These are phyloP conservation scores for Apophysomyces trapeziformis DNA, from an alignment of 371 early-diverging fungal genomes.

Conservation along the genomic window DNA sequence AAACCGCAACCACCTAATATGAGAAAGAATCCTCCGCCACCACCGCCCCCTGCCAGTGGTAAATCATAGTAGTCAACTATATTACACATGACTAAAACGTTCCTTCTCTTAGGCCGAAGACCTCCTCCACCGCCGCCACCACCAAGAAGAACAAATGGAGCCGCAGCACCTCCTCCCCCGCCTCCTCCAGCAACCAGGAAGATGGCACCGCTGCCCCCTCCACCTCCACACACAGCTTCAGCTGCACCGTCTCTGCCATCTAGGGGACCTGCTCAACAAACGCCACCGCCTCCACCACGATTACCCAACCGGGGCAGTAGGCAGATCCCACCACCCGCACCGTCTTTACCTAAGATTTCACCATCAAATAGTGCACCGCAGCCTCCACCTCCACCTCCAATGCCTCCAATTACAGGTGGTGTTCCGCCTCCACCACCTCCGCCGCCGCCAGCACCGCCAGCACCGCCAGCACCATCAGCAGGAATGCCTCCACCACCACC, in stretches of 20 bases:
- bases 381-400: constrained; percentile 20
- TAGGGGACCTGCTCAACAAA: no score
- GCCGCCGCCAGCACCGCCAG: neutral
- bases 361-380: neutral
- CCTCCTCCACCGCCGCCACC: constrained; percentile 28
- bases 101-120: constrained; percentile 19
- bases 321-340: no score
- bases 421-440: constrained; percentile 23
- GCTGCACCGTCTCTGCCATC: constrained; percentile 1
- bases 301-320: no score
- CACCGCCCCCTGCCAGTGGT: constrained; percentile 28
- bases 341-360: no score
- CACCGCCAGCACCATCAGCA: neutral
- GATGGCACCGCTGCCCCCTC: constrained; percentile 22
- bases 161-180: constrained; percentile 8
- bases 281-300: no score
- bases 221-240: neutral
- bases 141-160: constrained; percentile 16
- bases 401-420: constrained; percentile 13
- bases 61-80: constrained; percentile 2
- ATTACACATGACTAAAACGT: neutral
- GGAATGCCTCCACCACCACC: neutral
- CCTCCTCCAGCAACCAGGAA: constrained; percentile 11
- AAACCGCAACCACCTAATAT: neutral
- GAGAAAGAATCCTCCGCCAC: constrained; percentile 19